Percentiles rank a stretch among this genome's conserved stretches.
Conservation (phyloP, 202 grass and related monocot genomes). For the Saccharum hybrid region DNA sequence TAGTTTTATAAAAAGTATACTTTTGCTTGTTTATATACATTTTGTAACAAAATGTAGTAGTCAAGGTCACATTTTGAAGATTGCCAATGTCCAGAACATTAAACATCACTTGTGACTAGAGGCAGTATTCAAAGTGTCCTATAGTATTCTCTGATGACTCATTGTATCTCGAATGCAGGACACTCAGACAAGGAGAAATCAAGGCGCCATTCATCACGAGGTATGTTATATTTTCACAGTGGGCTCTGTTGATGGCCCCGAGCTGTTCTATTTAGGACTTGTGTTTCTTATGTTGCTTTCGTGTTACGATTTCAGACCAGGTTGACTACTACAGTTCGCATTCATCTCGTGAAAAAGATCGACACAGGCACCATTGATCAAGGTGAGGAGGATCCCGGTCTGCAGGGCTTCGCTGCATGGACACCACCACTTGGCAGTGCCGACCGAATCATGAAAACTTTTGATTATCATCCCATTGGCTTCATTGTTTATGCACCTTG, state of each 20-base stretch:
- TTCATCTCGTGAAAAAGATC: conserved; percentile 76
- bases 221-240: conserved; percentile 60
- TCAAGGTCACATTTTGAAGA: neutral
- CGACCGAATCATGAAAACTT: neutral
- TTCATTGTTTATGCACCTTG: neutral
- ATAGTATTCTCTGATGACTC: conserved; percentile 2
- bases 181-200: conserved; percentile 66
- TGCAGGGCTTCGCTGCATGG: neutral
- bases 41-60: neutral
- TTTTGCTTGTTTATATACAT: neutral
- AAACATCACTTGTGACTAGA: neutral
- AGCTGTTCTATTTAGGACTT: conserved; percentile 5
- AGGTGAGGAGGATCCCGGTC: neutral
- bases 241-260: neutral
- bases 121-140: neutral
- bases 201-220: conserved; percentile 67
- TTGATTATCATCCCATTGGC: neutral
- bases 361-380: conserved; percentile 63
- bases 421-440: neutral
- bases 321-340: conserved; percentile 58
- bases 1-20: neutral
- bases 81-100: neutral
- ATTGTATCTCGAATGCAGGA: conserved; percentile 51
- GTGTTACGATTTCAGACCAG: conserved; percentile 48
- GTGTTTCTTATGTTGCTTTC: conserved; percentile 29